These are phyloP conservation scores for Ambrosia artemisiifolia DNA, from an alignment of 129 eudicot species.

Conservation along the genomic window DNA sequence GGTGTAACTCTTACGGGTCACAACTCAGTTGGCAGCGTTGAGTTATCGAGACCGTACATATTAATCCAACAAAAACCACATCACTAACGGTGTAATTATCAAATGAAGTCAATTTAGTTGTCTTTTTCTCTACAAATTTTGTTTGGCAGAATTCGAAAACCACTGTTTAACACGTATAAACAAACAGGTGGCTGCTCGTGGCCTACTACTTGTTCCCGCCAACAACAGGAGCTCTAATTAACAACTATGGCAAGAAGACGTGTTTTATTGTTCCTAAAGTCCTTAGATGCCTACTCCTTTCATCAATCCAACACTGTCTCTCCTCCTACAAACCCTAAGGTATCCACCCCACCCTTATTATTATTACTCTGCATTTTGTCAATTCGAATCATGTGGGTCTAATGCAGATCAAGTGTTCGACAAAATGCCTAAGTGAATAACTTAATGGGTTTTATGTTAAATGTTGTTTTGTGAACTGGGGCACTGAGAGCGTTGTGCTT, in stretches of 20 bases:
- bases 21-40: too few species aligned
- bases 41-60: too few species aligned
- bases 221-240: constrained; percentile 1
- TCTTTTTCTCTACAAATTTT: neutral
- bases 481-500: too few species aligned
- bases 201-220: constrained; percentile 24
- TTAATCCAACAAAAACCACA: too few species aligned
- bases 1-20: too few species aligned
- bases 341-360: constrained; percentile 5
- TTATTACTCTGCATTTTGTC: neutral
- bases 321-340: constrained; percentile 46
- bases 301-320: constrained; percentile 14
- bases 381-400: neutral
- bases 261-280: constrained; percentile 62
- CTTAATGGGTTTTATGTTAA: too few species aligned
- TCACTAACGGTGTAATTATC: too few species aligned
- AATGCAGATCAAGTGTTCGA: constrained; percentile 41
- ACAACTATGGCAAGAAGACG: constrained; percentile 53
- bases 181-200: neutral
- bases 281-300: constrained; percentile 50
- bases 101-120: neutral
- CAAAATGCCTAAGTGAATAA: constrained; percentile 27
- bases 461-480: too few species aligned
- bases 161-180: constrained; percentile 14
- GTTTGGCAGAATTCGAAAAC: neutral